phyloP scores from a whole-genome alignment of 2,329 filamentous ascomycete species.

The Ophiostoma quercus region DNA sequence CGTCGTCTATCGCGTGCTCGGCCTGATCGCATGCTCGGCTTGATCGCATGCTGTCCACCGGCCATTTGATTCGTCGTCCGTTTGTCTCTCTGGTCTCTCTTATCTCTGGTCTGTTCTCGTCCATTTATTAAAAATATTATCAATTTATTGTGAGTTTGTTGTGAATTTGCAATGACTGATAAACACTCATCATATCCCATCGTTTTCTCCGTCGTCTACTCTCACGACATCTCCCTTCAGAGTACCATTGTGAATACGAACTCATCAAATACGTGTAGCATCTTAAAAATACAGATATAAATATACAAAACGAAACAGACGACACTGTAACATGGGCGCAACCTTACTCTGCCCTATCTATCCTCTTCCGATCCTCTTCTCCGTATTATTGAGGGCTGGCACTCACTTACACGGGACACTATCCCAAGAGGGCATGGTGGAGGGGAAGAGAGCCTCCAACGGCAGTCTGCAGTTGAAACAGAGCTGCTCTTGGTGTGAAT shows the following conservation, averaged over 20 bases:
- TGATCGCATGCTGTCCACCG: not conserved
- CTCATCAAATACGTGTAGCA: not conserved
- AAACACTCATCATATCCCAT: too few species aligned
- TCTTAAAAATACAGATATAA: not conserved
- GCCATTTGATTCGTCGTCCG: not conserved
- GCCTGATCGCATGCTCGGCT: too few species aligned
- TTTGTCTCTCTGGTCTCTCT: not conserved
- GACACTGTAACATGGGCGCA: not conserved
- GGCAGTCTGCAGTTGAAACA: conserved; percentile 6
- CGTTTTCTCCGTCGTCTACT: not conserved
- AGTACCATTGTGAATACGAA: not conserved
- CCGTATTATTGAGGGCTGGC: not conserved
- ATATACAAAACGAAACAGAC: not conserved
- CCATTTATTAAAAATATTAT: too few species aligned
- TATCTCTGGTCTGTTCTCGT: not conserved
- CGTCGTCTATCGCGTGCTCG: not conserved
- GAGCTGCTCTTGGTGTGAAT: not conserved
- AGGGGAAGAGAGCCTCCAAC: not conserved
- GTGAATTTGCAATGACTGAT: too few species aligned
- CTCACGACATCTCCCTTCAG: not conserved
- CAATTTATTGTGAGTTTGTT: too few species aligned
- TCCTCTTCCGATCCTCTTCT: not conserved
- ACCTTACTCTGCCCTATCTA: not conserved
- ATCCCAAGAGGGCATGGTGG: conserved; percentile 5
- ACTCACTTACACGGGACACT: conserved; percentile 5